phyloP scores from a whole-genome alignment of 257 asterid species.

The Apocynum venetum region DNA sequence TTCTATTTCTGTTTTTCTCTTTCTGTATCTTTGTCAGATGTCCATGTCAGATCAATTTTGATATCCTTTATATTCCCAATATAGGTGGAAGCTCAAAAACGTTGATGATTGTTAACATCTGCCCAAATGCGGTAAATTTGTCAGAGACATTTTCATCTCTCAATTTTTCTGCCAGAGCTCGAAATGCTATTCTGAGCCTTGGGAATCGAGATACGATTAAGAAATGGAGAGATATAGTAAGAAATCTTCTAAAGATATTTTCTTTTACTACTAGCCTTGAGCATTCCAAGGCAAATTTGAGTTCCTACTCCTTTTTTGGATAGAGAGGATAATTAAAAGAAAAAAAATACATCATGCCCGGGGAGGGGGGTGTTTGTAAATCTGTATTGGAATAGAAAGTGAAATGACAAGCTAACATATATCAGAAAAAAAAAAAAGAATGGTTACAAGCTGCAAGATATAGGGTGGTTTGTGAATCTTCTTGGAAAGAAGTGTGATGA shows the following conservation, averaged over 20 bases:
- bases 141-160: constrained; percentile 86
- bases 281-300: neutral
- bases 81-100: constrained; percentile 95
- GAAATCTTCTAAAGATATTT: constrained; percentile 21
- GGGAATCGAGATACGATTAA: constrained; percentile 93
- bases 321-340: neutral
- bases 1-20: neutral
- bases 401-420: neutral
- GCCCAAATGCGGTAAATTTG: constrained; percentile 66
- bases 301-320: constrained; percentile 1
- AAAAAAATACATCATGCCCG: too few species aligned
- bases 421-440: neutral
- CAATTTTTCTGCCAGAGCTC: constrained; percentile 87
- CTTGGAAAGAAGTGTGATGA: neutral
- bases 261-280: neutral
- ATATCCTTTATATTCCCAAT: constrained; percentile 24
- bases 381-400: neutral
- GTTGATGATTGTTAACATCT: constrained; percentile 74
- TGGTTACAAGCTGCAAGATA: neutral
- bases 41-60: constrained; percentile 4
- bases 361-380: neutral
- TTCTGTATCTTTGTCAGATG: constrained; percentile 1
- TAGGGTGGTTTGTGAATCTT: neutral
- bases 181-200: constrained; percentile 78
- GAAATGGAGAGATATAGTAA: constrained; percentile 97